phyloP scores from a whole-genome alignment of 305 asterid genomes.

The Fraxinus nigra region DNA sequence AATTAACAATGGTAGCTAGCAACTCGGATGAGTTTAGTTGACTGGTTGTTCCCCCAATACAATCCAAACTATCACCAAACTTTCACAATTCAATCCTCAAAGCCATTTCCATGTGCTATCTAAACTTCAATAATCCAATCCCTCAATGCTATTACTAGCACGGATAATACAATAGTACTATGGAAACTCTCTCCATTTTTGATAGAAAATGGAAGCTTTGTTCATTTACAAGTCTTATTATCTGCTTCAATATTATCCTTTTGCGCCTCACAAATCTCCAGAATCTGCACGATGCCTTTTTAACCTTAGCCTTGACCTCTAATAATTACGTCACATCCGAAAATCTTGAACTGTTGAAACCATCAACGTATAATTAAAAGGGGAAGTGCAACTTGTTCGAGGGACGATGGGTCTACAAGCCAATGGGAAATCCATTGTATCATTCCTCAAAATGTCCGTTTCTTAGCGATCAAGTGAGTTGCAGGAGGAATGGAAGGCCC shows the following conservation, averaged over 20 bases:
- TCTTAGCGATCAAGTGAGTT: constrained; percentile 26
- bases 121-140: not conserved
- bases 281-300: not conserved
- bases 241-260: not conserved
- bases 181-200: not conserved
- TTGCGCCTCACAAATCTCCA: not conserved
- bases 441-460: constrained; percentile 22
- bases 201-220: not conserved
- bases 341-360: not conserved
- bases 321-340: not conserved
- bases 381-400: constrained; percentile 21
- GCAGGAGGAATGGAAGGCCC: constrained; percentile 28
- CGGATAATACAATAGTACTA: not conserved
- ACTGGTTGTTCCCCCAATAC: not conserved
- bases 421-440: constrained; percentile 16
- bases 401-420: constrained; percentile 25
- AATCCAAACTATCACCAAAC: not conserved
- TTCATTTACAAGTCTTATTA: not conserved
- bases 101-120: not conserved
- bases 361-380: not conserved
- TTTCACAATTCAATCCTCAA: not conserved
- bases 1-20: not conserved
- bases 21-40: not conserved
- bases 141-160: not conserved
- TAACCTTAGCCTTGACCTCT: not conserved